These are phyloP conservation scores for Dalechampia spathulata DNA, from an alignment of 441 rosid genomes.

Conservation along the genomic window DNA sequence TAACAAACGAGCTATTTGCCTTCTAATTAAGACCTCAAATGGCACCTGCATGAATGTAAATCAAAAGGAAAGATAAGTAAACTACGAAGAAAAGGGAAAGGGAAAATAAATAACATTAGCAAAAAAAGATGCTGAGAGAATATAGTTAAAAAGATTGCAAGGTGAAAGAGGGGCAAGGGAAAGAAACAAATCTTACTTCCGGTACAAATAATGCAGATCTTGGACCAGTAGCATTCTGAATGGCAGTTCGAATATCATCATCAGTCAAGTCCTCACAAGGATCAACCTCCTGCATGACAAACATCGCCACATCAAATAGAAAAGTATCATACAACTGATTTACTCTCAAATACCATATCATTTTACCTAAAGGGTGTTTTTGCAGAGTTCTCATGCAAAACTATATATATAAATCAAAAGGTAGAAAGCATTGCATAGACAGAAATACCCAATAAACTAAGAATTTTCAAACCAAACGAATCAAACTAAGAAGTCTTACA, in stretches of 20 bases:
- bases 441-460: neutral
- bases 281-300: conserved; percentile 35
- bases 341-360: neutral
- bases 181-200: conserved; percentile 34
- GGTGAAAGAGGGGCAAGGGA: conserved; percentile 7
- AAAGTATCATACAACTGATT: neutral
- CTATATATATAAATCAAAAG: neutral
- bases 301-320: conserved; percentile 4
- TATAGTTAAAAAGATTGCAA: too few species aligned
- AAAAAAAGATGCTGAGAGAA: conserved; percentile 6
- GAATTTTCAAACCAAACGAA: neutral
- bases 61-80: neutral
- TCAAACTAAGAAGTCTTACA: too few species aligned
- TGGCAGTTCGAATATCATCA: conserved; percentile 49
- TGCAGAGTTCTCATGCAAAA: conserved; percentile 2
- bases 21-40: conserved; percentile 43
- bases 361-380: neutral
- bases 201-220: conserved; percentile 46
- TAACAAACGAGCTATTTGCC: conserved; percentile 38
- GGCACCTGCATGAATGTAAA: conserved; percentile 31
- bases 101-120: neutral
- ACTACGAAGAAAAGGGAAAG: neutral
- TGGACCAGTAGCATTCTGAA: conserved; percentile 50
- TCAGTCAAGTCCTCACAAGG: conserved; percentile 54
- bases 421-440: neutral